Percentiles rank a stretch among this genome's conserved stretches.
Evolutionary conservation across 1,284 basidiomycete genomes (phyloP).

Genomic region (Pseudozyma pruni): DNA sequence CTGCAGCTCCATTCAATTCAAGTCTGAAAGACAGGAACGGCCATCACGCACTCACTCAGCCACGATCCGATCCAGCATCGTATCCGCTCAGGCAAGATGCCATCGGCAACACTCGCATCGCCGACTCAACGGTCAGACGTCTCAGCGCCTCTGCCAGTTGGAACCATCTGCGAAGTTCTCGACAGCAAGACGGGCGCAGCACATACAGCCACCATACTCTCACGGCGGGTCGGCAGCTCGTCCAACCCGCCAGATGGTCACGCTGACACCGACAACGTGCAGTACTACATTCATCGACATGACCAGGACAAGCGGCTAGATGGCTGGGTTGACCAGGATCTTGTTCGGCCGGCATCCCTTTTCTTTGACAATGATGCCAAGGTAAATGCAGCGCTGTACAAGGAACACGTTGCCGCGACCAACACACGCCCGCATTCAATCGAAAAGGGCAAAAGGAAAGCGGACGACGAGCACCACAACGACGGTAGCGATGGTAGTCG

Average conservation of each 20-base stretch:
- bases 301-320: constrained; percentile 49
- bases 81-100: constrained; percentile 13
- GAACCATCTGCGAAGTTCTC: constrained; percentile 30
- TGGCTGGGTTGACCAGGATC: constrained; percentile 36
- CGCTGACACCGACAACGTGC: constrained; percentile 16
- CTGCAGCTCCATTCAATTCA: background rate
- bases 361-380: background rate
- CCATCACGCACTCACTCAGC: too few relatives aligned
- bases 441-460: constrained; percentile 40
- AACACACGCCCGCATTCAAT: constrained; percentile 1
- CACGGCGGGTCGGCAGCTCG: constrained; percentile 30
- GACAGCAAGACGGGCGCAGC: constrained; percentile 15
- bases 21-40: too few relatives aligned
- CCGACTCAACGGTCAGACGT: constrained; percentile 8
- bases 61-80: too few relatives aligned
- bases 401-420: background rate
- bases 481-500: constrained; percentile 27
- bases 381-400: background rate
- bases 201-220: constrained; percentile 18
- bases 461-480: constrained; percentile 20
- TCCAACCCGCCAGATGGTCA: constrained; percentile 17
- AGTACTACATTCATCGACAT: constrained; percentile 45
- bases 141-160: constrained; percentile 17
- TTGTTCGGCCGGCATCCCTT: constrained; percentile 5
- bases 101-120: constrained; percentile 6